A percentile compares a stretch with the other conserved stretches of the same genome.
These are phyloP conservation scores for Arthroderma uncinatum DNA, from an alignment of 2,329 filamentous ascomycete species.

Conservation along the genomic window DNA sequence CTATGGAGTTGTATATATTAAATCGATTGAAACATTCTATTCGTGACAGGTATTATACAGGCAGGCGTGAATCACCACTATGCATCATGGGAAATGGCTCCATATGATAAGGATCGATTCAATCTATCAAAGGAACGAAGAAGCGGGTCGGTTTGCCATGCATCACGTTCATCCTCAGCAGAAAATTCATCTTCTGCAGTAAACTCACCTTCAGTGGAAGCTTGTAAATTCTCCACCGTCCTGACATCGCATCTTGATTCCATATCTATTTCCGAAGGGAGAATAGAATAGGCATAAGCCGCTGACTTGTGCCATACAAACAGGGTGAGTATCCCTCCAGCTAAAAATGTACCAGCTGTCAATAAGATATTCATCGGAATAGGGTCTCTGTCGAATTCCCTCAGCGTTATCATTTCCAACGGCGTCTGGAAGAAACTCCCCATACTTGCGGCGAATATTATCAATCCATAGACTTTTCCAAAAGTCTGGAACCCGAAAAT, in stretches of 20 bases:
- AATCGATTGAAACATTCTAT: background rate
- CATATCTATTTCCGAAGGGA: background rate
- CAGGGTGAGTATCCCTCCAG: conserved; percentile 54
- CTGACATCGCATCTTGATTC: background rate
- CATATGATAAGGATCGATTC: background rate
- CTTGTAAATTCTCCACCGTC: background rate
- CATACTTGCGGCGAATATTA: conserved; percentile 74
- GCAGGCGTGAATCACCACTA: background rate
- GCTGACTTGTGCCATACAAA: conserved; percentile 46
- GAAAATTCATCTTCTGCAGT: background rate
- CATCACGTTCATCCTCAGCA: background rate
- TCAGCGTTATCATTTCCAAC: conserved; percentile 66
- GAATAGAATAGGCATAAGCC: background rate
- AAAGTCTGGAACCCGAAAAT: conserved; percentile 89
- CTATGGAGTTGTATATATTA: background rate
- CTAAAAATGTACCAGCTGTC: conserved; percentile 48
- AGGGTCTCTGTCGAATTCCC: conserved; percentile 59
- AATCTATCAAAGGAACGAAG: background rate
- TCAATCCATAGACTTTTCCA: conserved; percentile 79
- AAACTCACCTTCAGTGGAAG: background rate
- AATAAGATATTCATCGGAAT: conserved; percentile 65
- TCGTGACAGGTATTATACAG: background rate
- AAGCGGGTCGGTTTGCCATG: background rate
- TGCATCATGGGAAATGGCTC: background rate
- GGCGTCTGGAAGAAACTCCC: conserved; percentile 74